Percentiles rank a stretch among this genome's conserved stretches.
Conservation (phyloP, 2,329 filamentous ascomycete genomes). For the Onygena corvina region DNA sequence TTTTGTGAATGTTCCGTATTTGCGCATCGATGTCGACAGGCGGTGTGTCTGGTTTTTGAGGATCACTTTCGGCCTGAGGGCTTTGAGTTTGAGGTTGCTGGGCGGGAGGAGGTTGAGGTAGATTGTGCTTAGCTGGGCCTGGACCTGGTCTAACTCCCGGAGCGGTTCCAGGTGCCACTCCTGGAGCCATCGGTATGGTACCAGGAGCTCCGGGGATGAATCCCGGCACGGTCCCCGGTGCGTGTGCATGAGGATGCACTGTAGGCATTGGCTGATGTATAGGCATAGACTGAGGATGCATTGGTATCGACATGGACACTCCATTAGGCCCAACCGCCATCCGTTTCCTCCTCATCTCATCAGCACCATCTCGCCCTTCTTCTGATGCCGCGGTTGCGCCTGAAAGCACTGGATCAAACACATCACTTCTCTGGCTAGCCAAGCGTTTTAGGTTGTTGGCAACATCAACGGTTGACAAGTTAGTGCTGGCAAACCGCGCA, state of each 20-base stretch:
- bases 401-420: slow-evolving; percentile 53
- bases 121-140: slow-evolving; percentile 2
- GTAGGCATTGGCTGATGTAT: neutral
- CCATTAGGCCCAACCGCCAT: slow-evolving; percentile 44
- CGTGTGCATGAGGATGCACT: neutral
- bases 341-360: slow-evolving; percentile 66
- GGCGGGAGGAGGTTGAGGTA: slow-evolving; percentile 9
- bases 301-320: slow-evolving; percentile 40
- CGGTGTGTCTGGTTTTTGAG: slow-evolving; percentile 22
- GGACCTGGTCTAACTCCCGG: slow-evolving; percentile 32
- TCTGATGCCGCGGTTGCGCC: neutral
- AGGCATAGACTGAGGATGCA: neutral
- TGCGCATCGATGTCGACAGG: slow-evolving; percentile 72
- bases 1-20: slow-evolving; percentile 56
- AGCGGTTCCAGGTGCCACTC: slow-evolving; percentile 49
- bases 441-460: slow-evolving; percentile 93
- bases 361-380: slow-evolving; percentile 55
- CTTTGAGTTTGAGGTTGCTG: neutral
- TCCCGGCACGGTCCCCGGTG: slow-evolving; percentile 7
- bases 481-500: slow-evolving; percentile 70
- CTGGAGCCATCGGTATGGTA: slow-evolving; percentile 7
- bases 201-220: neutral
- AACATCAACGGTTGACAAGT: slow-evolving; percentile 73
- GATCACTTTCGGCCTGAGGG: too few relatives aligned
- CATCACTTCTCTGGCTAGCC: slow-evolving; percentile 72